These are phyloP conservation scores for Stagonosporopsis vannaccii DNA, from an alignment of 2,329 filamentous ascomycete species.

Conservation along the genomic window DNA sequence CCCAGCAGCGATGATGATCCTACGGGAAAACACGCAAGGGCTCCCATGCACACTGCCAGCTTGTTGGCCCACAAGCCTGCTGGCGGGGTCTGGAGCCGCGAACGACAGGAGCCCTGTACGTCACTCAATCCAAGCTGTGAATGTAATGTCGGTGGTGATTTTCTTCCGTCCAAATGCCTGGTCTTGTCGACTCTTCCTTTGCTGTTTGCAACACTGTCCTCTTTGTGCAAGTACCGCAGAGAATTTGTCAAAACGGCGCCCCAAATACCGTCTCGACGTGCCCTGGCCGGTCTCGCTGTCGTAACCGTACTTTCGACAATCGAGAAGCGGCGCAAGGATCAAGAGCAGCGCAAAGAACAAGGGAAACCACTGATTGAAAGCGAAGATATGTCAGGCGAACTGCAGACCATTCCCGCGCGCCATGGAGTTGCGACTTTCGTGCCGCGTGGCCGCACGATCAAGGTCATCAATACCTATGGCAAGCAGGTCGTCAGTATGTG, in stretches of 20 bases:
- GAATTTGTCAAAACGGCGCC: constrained; percentile 38
- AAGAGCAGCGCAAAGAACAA: constrained; percentile 19
- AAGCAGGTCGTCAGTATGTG: constrained; percentile 59
- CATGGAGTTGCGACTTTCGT: constrained; percentile 61
- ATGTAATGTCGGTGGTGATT: constrained; percentile 9
- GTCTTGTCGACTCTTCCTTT: background rate
- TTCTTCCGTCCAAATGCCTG: constrained; percentile 11
- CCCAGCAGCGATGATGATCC: constrained; percentile 20
- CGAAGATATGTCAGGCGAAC: constrained; percentile 49
- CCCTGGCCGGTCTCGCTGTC: constrained; percentile 46
- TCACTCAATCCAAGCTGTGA: constrained; percentile 8
- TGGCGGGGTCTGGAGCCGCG: constrained; percentile 11
- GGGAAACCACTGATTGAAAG: constrained; percentile 18
- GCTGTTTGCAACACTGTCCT: background rate
- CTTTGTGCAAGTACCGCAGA: background rate
- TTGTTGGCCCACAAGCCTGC: constrained; percentile 19
- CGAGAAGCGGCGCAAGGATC: constrained; percentile 43
- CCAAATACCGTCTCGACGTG: constrained; percentile 40
- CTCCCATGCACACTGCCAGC: constrained; percentile 26
- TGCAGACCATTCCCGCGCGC: constrained; percentile 57
- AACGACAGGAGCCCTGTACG: constrained; percentile 18
- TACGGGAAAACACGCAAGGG: constrained; percentile 29
- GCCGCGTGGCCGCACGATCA: constrained; percentile 57
- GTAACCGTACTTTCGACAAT: constrained; percentile 44
- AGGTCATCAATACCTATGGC: constrained; percentile 60